phyloP scores from a whole-genome alignment of 129 eudicot genomes.

The Helichrysum umbraculigerum region DNA sequence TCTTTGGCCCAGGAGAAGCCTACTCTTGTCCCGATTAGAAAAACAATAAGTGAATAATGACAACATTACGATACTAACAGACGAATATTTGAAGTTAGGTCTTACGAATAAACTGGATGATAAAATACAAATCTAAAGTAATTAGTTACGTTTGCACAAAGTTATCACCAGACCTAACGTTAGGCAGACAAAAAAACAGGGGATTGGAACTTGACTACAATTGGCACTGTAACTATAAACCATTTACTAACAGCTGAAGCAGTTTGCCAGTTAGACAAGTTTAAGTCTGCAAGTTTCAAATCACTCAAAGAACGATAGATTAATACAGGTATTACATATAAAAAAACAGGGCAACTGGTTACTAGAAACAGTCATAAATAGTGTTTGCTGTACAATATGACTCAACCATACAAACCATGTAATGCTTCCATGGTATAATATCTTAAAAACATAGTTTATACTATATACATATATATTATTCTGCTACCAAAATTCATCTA shows the following conservation, averaged over 20 bases:
- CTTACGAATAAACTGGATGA: neutral
- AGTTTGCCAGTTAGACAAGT: neutral
- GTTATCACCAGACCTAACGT: neutral
- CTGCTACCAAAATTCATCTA: neutral
- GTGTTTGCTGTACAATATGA: neutral
- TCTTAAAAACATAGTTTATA: neutral
- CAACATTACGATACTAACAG: too few relatives aligned
- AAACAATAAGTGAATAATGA: slow-evolving; percentile 9
- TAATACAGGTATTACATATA: too few relatives aligned
- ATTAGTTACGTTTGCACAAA: neutral
- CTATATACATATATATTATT: too few relatives aligned
- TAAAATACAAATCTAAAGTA: neutral
- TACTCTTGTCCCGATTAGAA: slow-evolving; percentile 25
- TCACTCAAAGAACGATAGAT: neutral
- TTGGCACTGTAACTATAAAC: neutral
- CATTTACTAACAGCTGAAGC: neutral
- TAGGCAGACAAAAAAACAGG: neutral
- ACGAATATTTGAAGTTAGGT: neutral
- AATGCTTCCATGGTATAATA: neutral
- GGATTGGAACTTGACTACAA: neutral
- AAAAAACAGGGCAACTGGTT: neutral
- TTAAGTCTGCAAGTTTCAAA: neutral
- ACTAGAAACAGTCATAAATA: neutral
- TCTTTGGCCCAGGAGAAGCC: slow-evolving; percentile 83
- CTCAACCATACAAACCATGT: neutral